phyloP scores from a whole-genome alignment of 176 grass and related monocot genomes.

The Dactylis glomerata region DNA sequence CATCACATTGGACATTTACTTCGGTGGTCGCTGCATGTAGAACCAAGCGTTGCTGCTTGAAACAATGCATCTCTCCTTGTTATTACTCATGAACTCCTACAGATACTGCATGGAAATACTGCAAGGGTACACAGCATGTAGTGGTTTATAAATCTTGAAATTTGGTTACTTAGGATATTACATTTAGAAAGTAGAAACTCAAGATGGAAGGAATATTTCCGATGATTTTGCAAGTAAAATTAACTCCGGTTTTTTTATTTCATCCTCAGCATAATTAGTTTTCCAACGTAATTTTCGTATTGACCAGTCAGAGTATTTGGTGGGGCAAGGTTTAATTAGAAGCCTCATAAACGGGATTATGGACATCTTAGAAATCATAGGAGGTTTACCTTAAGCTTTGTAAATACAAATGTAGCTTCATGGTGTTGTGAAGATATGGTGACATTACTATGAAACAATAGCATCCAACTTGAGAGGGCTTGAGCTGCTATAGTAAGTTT shows the following conservation, averaged over 20 bases:
- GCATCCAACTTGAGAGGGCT: background rate
- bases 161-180: background rate
- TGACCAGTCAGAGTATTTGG: background rate
- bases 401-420: background rate
- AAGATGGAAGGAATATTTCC: background rate
- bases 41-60: background rate
- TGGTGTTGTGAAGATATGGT: background rate
- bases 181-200: background rate
- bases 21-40: background rate
- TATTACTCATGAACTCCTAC: background rate
- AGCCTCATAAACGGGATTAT: background rate
- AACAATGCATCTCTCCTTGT: background rate
- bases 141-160: background rate
- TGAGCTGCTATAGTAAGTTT: background rate
- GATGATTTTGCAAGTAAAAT: background rate
- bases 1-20: background rate
- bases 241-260: background rate
- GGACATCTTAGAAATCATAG: background rate
- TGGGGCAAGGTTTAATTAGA: background rate
- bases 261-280: background rate
- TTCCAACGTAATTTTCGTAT: background rate
- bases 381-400: background rate
- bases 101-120: too few relatives aligned
- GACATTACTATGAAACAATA: background rate
- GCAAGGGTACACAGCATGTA: background rate